These are phyloP conservation scores for Podospora pseudocomata DNA, from an alignment of 495 filamentous ascomycete species.

Conservation along the genomic window DNA sequence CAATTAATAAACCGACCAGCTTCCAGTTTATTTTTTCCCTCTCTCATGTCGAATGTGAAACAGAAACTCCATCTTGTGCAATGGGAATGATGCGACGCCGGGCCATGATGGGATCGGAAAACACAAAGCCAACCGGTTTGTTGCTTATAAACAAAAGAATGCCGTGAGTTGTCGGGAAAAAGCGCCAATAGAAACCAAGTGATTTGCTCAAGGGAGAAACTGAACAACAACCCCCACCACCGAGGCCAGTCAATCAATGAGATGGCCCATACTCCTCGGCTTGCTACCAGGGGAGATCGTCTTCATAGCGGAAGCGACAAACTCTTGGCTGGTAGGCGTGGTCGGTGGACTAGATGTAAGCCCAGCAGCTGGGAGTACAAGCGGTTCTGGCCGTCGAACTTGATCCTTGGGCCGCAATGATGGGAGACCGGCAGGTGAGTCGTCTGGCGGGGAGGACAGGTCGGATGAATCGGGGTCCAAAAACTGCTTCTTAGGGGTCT, in stretches of 20 bases:
- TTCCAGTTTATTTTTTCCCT: not conserved
- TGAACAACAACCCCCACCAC: not conserved
- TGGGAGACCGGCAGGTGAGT: constrained; percentile 17
- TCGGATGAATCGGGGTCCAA: constrained; percentile 22
- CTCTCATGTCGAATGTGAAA: not conserved
- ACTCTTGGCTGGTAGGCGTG: not conserved
- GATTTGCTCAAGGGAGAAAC: not conserved
- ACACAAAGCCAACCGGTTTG: constrained; percentile 1
- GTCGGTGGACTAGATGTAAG: constrained; percentile 10
- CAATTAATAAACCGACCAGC: not conserved
- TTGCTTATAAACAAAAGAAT: not conserved
- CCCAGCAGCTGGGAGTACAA: constrained; percentile 5
- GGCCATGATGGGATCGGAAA: not conserved
- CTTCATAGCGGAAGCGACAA: constrained; percentile 12
- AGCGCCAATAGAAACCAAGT: not conserved
- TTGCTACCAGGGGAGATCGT: constrained; percentile 45
- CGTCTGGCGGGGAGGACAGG: constrained; percentile 24
- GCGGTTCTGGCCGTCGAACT: constrained; percentile 10
- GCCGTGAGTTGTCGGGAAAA: not conserved
- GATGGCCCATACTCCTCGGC: constrained; percentile 38
- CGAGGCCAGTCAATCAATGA: constrained; percentile 35
- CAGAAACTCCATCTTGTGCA: not conserved
- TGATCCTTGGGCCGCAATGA: constrained; percentile 26
- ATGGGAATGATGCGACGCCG: not conserved
- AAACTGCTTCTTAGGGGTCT: constrained; percentile 20